A percentile compares a stretch with the other conserved stretches of the same genome.
Evolutionary conservation across 2,329 filamentous ascomycete species (phyloP).

Genomic region (Neospermospora avenae): DNA sequence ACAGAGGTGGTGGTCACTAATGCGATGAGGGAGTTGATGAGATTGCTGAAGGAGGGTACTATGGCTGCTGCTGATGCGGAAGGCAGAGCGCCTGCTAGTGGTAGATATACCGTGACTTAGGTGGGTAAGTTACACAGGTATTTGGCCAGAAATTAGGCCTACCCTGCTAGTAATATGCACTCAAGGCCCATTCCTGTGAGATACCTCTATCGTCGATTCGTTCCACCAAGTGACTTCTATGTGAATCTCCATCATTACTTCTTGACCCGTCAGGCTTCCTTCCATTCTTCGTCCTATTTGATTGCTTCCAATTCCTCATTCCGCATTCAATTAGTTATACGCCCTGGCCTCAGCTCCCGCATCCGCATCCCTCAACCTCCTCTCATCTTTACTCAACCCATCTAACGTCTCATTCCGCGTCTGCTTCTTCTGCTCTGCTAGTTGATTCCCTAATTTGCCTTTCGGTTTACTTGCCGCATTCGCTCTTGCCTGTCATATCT

Average conservation of each 20-base stretch:
- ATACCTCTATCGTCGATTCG: background rate
- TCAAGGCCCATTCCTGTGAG: background rate
- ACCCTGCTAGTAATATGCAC: constrained; percentile 5
- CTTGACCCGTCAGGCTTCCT: background rate
- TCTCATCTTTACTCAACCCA: constrained; percentile 64
- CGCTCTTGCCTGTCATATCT: constrained; percentile 12
- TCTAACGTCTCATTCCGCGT: constrained; percentile 66
- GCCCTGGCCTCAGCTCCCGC: constrained; percentile 52
- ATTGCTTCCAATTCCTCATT: background rate
- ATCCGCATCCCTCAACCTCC: constrained; percentile 61
- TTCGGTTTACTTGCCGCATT: constrained; percentile 49
- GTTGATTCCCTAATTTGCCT: constrained; percentile 62
- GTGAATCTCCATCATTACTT: background rate
- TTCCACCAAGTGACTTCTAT: background rate
- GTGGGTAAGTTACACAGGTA: background rate
- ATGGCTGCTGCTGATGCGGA: constrained; percentile 87
- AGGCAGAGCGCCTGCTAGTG: constrained; percentile 71
- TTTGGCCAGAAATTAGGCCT: background rate
- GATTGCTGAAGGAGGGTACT: constrained; percentile 84
- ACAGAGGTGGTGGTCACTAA: constrained; percentile 89
- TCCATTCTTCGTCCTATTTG: background rate
- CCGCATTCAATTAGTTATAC: constrained; percentile 47
- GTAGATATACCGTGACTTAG: constrained; percentile 83
- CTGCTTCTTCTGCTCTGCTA: constrained; percentile 73
- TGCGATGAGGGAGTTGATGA: constrained; percentile 85